Evolutionary conservation across 2,329 filamentous ascomycete genomes (phyloP).

Genomic region (Aureobasidium sp.): DNA sequence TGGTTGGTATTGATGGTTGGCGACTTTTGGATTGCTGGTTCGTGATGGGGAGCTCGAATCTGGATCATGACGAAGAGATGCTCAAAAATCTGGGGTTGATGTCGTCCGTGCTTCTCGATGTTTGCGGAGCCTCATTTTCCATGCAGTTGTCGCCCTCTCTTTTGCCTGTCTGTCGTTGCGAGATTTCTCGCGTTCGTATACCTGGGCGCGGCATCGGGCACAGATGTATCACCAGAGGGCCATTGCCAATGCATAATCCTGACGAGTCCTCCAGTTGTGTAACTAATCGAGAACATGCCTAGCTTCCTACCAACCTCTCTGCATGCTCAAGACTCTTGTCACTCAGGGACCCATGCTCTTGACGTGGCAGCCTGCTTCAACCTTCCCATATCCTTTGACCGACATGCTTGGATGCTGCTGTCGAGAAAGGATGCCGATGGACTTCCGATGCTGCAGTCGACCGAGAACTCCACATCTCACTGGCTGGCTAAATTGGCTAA

Average conservation of each 20-base stretch:
- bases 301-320: not conserved
- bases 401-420: not conserved
- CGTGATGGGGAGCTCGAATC: not conserved
- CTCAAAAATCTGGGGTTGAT: slow-evolving; percentile 1
- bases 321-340: not conserved
- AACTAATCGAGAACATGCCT: not conserved
- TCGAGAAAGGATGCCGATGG: not conserved
- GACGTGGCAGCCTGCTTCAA: not conserved
- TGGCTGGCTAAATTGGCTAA: slow-evolving; percentile 11
- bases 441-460: not conserved
- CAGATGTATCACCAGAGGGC: not conserved
- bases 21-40: not conserved
- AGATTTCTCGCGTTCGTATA: not conserved
- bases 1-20: not conserved
- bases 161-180: not conserved
- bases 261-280: not conserved
- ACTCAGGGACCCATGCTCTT: not conserved
- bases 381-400: not conserved
- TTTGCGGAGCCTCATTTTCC: not conserved
- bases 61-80: slow-evolving; percentile 5
- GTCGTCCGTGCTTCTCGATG: not conserved
- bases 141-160: not conserved
- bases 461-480: not conserved
- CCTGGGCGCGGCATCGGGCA: not conserved
- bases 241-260: not conserved